Evolutionary conservation across 345 rosid species (phyloP), one percentile per base, ranked within the genome.

Genomic region (Rhizophora mangle): DNA sequence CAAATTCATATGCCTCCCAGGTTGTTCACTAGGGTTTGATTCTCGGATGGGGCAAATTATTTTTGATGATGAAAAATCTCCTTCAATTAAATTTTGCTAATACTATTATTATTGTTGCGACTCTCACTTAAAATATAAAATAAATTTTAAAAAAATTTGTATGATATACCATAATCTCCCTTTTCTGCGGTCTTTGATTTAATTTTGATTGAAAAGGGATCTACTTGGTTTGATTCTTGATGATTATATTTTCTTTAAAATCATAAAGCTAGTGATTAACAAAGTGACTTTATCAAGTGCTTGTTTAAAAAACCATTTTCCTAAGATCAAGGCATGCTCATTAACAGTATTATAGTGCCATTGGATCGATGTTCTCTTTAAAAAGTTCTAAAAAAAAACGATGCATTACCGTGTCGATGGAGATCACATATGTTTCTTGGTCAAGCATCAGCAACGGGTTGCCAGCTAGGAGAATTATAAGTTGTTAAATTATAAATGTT

Each of bases 181-280:
- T 32, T 32, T 32, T 32, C 7, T 32, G 34, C 1, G 13, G 8
- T 54, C 27, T 30, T 51, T 51, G 51, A 60, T 31, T 51, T 51
- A 32, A 60, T 31, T 60, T 68, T 59, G 56, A 19, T 26, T 36
- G 36, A 27, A 8, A 47, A 15, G 31, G 55, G 27, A 59, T 59
- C 37, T 43, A n/a, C 46, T 63, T 18, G 74, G 74, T 63, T 39
- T 26, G 68, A 71, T 71, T 29, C 36, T 64, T 63, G 9, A 29
- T 55, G 66, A 60, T 69, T 21, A 19, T 60, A 19, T 46, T 59
- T 46, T 47, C 59, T 47, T 72, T 39, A 55, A 6, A 8, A 27
- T 15, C 46, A 7, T 19, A 37, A 71, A 52, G 66, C 21, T 31
- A 61, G 16, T 7, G 26, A 62, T 13, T 15, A 22, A 55, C 27